These are phyloP conservation scores for Protostelium mycophagum DNA, from an alignment of 78 protist species.

Conservation along the genomic window DNA sequence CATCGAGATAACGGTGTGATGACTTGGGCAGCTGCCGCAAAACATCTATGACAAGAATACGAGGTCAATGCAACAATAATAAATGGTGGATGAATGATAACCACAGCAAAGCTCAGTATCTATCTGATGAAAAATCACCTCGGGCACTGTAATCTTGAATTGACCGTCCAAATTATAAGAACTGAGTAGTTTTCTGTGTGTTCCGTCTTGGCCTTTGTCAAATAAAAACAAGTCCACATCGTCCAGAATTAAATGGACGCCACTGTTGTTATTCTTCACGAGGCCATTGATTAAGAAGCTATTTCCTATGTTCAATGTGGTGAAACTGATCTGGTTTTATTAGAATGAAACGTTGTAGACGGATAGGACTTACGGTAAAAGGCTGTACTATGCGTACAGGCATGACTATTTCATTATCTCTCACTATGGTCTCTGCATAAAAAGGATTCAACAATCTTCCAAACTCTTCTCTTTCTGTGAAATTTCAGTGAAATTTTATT, in stretches of 20 bases:
- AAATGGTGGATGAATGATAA: no score
- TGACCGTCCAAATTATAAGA: not conserved
- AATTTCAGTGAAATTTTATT: not conserved
- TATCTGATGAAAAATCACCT: not conserved
- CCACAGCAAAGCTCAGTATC: no score
- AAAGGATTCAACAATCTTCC: not conserved
- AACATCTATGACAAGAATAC: not conserved
- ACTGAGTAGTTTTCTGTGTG: not conserved
- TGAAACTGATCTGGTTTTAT: not conserved
- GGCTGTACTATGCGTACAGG: not conserved
- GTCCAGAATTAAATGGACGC: not conserved
- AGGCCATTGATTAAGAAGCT: not conserved
- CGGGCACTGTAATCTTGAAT: not conserved
- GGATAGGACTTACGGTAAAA: not conserved
- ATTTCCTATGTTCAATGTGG: not conserved
- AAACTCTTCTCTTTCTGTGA: not conserved
- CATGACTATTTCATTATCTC: not conserved
- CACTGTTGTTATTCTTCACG: not conserved
- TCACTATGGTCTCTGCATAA: not conserved
- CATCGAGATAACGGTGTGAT: no score
- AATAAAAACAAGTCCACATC: not conserved
- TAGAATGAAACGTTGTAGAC: not conserved
- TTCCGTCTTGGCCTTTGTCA: not conserved
- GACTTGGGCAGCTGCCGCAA: not conserved
- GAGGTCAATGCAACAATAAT: no score